A percentile compares a stretch with the other conserved stretches of the same genome.
Conservation (phyloP, 768 basidiomycete species). For the Tylopilus intermedius region DNA sequence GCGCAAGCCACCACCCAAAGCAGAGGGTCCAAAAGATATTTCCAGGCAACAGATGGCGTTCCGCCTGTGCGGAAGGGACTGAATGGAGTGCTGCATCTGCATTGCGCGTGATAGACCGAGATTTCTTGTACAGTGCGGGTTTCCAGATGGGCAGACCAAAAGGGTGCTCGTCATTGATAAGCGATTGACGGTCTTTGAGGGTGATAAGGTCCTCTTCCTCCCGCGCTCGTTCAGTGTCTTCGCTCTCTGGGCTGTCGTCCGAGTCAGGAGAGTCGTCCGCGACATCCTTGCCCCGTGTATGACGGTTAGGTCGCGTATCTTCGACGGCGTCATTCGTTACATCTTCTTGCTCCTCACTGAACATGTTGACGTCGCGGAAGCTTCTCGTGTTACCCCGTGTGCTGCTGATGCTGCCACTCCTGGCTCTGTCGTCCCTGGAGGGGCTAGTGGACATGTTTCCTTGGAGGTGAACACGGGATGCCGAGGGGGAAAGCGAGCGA, state of each 20-base stretch:
- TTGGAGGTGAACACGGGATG: conserved; percentile 37
- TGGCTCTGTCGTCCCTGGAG: conserved; percentile 40
- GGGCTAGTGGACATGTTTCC: conserved; percentile 53
- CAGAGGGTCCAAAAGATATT: conserved; percentile 88
- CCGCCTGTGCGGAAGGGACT: conserved; percentile 87
- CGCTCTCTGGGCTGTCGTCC: conserved; percentile 37
- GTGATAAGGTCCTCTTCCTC: conserved; percentile 85
- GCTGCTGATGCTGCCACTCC: conserved; percentile 63
- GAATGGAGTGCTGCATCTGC: conserved; percentile 93
- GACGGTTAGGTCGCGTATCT: conserved; percentile 21
- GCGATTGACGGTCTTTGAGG: conserved; percentile 90
- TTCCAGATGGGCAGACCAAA: conserved; percentile 99
- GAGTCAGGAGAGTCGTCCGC: conserved; percentile 39
- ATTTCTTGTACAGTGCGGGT: conserved; percentile 97
- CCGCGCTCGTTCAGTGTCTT: conserved; percentile 17
- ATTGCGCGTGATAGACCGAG: conserved; percentile 90
- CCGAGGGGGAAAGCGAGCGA: conserved; percentile 41
- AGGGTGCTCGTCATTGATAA: conserved; percentile 98
- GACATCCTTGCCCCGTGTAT: conserved; percentile 38
- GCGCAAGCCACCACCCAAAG: conserved; percentile 92
- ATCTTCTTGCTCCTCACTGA: conserved; percentile 55
- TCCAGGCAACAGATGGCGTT: conserved; percentile 87
- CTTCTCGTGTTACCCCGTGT: conserved; percentile 45
- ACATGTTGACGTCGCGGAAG: conserved; percentile 38
- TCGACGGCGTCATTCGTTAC: conserved; percentile 30